These are phyloP conservation scores for Solanum etuberosum DNA, from an alignment of 257 asterid species.

Conservation along the genomic window DNA sequence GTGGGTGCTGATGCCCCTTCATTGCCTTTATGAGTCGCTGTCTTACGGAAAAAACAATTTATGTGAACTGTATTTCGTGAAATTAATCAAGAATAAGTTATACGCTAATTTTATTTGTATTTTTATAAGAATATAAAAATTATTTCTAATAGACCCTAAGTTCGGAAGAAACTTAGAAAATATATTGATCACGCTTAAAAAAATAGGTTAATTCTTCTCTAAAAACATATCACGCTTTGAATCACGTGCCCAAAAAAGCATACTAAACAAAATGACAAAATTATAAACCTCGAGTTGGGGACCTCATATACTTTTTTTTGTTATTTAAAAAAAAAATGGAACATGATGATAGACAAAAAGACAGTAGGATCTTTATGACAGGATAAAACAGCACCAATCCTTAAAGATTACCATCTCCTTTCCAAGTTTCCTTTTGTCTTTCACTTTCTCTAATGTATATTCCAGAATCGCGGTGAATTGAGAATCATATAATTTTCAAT, in stretches of 20 bases:
- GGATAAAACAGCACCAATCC: not conserved
- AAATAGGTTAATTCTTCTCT: not conserved
- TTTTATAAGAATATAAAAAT: too few relatives aligned
- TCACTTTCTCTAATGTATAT: not conserved
- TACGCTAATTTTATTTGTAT: too few relatives aligned
- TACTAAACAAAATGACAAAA: not conserved
- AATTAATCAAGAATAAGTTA: too few relatives aligned
- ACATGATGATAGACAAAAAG: not conserved
- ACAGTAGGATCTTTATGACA: not conserved
- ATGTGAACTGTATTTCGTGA: too few relatives aligned
- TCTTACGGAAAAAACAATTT: not conserved
- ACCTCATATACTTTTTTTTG: not conserved
- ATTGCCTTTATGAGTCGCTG: not conserved
- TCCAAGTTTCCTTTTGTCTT: not conserved
- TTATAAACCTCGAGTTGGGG: not conserved
- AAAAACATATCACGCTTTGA: not conserved
- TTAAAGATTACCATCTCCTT: not conserved
- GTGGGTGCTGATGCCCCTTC: not conserved
- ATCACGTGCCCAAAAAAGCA: not conserved
- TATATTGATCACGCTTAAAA: too few relatives aligned
- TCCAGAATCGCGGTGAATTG: not conserved
- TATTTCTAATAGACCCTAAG: too few relatives aligned
- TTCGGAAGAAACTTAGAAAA: too few relatives aligned
- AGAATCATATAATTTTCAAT: too few relatives aligned
- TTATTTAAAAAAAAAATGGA: not conserved